Conservation (phyloP, 1,284 basidiomycete genomes). For the Rhizoctonia solani region DNA sequence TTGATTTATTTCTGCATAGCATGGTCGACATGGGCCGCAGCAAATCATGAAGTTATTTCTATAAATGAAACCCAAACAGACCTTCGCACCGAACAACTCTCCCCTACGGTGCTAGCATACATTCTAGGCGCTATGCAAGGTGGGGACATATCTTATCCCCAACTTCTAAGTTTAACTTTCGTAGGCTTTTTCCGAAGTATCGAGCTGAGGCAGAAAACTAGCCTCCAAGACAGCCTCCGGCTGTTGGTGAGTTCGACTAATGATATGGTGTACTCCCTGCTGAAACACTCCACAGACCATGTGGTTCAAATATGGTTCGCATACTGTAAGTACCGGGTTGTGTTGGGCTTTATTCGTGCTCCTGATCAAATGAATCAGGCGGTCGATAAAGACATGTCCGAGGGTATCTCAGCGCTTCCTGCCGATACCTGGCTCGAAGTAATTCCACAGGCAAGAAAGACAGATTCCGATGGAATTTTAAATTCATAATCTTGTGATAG, state of each 20-base stretch:
- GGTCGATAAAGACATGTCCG: slow-evolving; percentile 24
- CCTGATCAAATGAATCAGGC: slow-evolving; percentile 4
- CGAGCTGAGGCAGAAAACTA: slow-evolving; percentile 9
- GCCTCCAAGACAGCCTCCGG: slow-evolving; percentile 90
- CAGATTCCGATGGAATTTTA: too few relatives aligned
- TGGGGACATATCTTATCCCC: neutral
- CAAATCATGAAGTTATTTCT: slow-evolving; percentile 23
- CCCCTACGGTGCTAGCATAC: slow-evolving; percentile 15
- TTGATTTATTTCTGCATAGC: neutral
- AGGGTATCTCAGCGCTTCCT: slow-evolving; percentile 21
- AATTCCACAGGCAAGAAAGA: slow-evolving; percentile 69
- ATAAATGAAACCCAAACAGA: slow-evolving; percentile 18
- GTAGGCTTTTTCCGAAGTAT: slow-evolving; percentile 32
- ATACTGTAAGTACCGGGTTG: slow-evolving; percentile 83
- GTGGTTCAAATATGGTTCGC: slow-evolving; percentile 98
- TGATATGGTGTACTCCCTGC: slow-evolving; percentile 20
- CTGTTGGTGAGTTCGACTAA: too few relatives aligned
- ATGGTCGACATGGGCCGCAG: slow-evolving; percentile 30
- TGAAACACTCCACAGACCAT: slow-evolving; percentile 49
- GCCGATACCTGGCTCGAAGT: slow-evolving; percentile 91
- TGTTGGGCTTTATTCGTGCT: neutral
- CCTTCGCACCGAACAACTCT: slow-evolving; percentile 19
- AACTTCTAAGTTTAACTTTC: neutral
- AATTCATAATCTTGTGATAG: too few relatives aligned
- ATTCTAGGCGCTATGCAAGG: slow-evolving; percentile 28